phyloP scores from a whole-genome alignment of 805 yeast species.

The Starmera dryadoides region DNA sequence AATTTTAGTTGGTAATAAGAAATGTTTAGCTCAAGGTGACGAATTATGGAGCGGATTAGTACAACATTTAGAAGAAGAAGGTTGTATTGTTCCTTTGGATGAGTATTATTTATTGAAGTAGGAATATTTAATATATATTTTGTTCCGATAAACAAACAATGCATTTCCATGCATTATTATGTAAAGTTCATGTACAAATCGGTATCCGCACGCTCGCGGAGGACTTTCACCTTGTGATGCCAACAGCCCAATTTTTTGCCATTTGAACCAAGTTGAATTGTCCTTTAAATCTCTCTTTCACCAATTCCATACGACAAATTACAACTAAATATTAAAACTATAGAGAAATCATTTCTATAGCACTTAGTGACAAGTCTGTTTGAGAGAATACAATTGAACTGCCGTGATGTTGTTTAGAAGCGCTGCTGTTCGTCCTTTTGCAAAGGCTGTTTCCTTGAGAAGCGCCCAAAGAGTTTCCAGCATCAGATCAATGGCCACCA shows the following conservation, averaged over 20 bases:
- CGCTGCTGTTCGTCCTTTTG: slow-evolving; percentile 13
- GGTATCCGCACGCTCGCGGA: too few species aligned
- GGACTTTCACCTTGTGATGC: too few species aligned
- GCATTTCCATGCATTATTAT: too few species aligned
- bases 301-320: too few species aligned
- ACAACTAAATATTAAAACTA: too few species aligned
- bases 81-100: slow-evolving; percentile 3
- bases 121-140: background rate
- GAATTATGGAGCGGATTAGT: slow-evolving; percentile 45
- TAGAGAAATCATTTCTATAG: too few species aligned
- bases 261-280: too few species aligned
- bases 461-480: slow-evolving; percentile 8
- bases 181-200: background rate
- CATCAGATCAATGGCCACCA: slow-evolving; percentile 17
- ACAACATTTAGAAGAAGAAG: slow-evolving; percentile 27
- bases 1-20: slow-evolving; percentile 54
- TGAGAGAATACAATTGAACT: too few species aligned
- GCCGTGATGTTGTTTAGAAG: slow-evolving; percentile 4
- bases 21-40: slow-evolving; percentile 38
- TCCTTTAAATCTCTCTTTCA: too few species aligned
- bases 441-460: slow-evolving; percentile 7
- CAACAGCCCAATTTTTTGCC: too few species aligned
- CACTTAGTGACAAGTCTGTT: too few species aligned
- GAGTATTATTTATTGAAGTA: background rate
- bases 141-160: too few species aligned